These are phyloP conservation scores for Mycena citricolor DNA, from an alignment of 1,284 basidiomycete genomes.

Conservation along the genomic window DNA sequence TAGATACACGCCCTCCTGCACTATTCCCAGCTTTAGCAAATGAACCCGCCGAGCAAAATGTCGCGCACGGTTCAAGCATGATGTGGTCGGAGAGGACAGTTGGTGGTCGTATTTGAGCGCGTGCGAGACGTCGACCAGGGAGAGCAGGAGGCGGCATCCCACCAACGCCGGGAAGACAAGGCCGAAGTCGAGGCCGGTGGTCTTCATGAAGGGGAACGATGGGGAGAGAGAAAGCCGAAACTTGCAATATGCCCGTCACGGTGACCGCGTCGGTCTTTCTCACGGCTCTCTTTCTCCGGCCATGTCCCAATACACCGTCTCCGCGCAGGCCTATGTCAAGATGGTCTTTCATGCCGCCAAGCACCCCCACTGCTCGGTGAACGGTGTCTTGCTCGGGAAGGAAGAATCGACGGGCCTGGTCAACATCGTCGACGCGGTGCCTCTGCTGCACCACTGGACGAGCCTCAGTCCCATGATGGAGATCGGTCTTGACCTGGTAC, in stretches of 20 bases:
- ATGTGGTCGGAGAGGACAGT: conserved; percentile 80
- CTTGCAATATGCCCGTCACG: not conserved
- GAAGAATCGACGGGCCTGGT: conserved; percentile 35
- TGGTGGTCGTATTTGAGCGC: conserved; percentile 66
- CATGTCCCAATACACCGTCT: conserved; percentile 20
- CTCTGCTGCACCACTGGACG: conserved; percentile 80
- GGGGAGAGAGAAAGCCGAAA: not conserved
- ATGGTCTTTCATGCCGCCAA: conserved; percentile 68
- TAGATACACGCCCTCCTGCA: conserved; percentile 85
- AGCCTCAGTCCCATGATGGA: conserved; percentile 79
- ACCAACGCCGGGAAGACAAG: conserved; percentile 39
- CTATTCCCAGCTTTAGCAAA: conserved; percentile 40
- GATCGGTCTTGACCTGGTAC: conserved; percentile 70
- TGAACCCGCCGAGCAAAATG: conserved; percentile 3
- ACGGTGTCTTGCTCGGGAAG: conserved; percentile 65
- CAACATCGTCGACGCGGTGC: conserved; percentile 60
- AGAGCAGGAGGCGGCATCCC: conserved; percentile 47
- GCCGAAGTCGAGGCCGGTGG: conserved; percentile 13
- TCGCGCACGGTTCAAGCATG: conserved; percentile 51
- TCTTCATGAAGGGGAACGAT: conserved; percentile 2
- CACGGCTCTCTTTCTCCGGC: not conserved
- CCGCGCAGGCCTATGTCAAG: conserved; percentile 21
- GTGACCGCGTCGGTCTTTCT: not conserved
- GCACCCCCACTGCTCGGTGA: conserved; percentile 66
- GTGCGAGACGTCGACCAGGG: conserved; percentile 43